Evolutionary conservation across 2,329 filamentous ascomycete species (phyloP).

Genomic region (Aspergillus fijiensis): DNA sequence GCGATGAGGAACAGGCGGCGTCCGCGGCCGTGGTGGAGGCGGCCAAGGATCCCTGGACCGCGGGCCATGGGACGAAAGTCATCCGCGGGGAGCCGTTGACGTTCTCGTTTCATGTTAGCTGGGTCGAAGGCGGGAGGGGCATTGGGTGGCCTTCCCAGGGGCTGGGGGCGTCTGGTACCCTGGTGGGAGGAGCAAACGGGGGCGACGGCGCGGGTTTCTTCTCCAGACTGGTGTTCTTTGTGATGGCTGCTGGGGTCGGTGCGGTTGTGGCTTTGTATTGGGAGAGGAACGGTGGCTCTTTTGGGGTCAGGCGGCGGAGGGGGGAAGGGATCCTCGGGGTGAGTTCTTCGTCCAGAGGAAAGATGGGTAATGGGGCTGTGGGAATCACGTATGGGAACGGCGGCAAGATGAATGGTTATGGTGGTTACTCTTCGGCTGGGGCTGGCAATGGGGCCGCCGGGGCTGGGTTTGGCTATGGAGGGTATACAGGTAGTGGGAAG

Average conservation of each 20-base stretch:
- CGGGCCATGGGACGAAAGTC: constrained; percentile 59
- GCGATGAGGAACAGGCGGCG: constrained; percentile 36
- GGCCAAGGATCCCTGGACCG: constrained; percentile 49
- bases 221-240: constrained; percentile 36
- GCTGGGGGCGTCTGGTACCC: constrained; percentile 20
- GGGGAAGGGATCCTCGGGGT: constrained; percentile 51
- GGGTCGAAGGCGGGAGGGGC: constrained; percentile 54
- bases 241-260: constrained; percentile 37
- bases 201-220: constrained; percentile 23
- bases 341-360: constrained; percentile 37
- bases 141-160: constrained; percentile 34
- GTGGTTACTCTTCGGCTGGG: constrained; percentile 46
- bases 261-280: constrained; percentile 39
- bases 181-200: constrained; percentile 6
- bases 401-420: constrained; percentile 56
- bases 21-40: constrained; percentile 44
- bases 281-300: constrained; percentile 31
- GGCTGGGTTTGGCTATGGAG: constrained; percentile 37
- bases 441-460: constrained; percentile 29
- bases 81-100: constrained; percentile 85
- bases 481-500: constrained; percentile 40
- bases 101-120: constrained; percentile 75
- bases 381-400: constrained; percentile 53
- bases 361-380: constrained; percentile 52
- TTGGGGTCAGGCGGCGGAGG: constrained; percentile 32